Evolutionary conservation across 1,284 basidiomycete species (phyloP).

Genomic region (Mycena sp.): DNA sequence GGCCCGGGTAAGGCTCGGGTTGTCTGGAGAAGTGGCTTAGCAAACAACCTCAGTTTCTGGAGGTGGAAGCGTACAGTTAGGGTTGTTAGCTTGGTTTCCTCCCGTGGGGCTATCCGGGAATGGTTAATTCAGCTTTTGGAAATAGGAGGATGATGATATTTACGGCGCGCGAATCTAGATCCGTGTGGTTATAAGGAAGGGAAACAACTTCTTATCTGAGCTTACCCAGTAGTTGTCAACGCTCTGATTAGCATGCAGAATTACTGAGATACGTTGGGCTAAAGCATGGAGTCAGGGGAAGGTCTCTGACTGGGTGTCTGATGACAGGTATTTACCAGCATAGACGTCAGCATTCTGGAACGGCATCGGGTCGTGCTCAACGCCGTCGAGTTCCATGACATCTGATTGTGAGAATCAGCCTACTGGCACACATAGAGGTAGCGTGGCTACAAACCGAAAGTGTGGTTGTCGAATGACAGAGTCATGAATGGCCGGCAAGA

Average conservation of each 20-base stretch:
- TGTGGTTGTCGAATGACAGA: conserved; percentile 58
- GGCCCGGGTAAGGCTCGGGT: conserved; percentile 40
- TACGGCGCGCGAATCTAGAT: conserved; percentile 43
- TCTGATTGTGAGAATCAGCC: conserved; percentile 23
- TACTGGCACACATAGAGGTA: no score
- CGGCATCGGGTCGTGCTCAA: conserved; percentile 44
- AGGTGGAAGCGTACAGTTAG: conserved; percentile 39
- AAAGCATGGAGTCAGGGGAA: neutral
- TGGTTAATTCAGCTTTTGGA: neutral
- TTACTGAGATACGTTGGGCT: conserved; percentile 48
- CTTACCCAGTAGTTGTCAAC: conserved; percentile 50
- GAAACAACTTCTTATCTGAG: no score
- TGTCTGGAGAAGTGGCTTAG: conserved; percentile 18
- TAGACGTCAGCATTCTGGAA: conserved; percentile 49
- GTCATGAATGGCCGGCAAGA: conserved; percentile 50
- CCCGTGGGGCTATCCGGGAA: conserved; percentile 39
- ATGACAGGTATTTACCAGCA: conserved; percentile 35
- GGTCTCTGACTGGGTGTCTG: neutral
- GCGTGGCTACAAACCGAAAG: conserved; percentile 39
- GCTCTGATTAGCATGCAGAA: conserved; percentile 47
- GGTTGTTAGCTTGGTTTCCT: conserved; percentile 41
- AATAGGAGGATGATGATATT: conserved; percentile 1
- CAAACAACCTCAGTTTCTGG: neutral
- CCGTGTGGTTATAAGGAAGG: neutral
- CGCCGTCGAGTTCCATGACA: conserved; percentile 57